phyloP scores from a whole-genome alignment of 1,284 basidiomycete species.

The Tranzscheliella williamsii region DNA sequence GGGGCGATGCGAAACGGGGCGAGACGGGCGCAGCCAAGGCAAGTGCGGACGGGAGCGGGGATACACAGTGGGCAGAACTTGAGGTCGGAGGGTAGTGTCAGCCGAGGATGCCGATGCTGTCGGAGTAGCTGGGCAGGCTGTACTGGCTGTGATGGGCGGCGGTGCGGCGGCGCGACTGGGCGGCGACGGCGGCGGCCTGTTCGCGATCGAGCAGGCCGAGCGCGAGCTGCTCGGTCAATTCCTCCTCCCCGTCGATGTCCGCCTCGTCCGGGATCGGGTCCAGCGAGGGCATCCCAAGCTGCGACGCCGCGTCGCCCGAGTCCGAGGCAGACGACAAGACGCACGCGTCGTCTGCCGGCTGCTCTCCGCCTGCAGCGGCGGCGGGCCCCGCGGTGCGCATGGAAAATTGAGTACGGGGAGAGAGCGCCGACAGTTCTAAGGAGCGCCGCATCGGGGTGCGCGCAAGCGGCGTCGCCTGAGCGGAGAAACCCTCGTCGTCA shows the following conservation, averaged over 20 bases:
- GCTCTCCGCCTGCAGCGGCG: neutral
- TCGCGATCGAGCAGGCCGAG: conserved; percentile 34
- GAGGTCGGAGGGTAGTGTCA: no score
- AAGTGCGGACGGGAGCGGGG: no score
- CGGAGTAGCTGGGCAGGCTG: conserved; percentile 27
- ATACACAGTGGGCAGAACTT: no score
- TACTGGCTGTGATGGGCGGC: neutral
- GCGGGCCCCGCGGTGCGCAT: neutral
- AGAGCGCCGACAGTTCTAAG: conserved; percentile 8
- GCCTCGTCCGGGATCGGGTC: conserved; percentile 36
- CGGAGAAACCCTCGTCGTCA: conserved; percentile 21
- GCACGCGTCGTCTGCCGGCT: conserved; percentile 11
- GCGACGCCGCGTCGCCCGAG: neutral
- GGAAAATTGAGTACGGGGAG: neutral
- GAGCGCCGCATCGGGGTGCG: conserved; percentile 30
- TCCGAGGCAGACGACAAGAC: conserved; percentile 12
- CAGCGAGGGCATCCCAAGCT: conserved; percentile 29
- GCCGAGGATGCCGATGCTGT: conserved; percentile 35
- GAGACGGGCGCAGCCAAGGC: no score
- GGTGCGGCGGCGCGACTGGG: conserved; percentile 12
- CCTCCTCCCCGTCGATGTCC: conserved; percentile 28
- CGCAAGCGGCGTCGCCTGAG: conserved; percentile 31
- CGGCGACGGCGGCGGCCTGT: conserved; percentile 19
- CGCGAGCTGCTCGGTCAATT: conserved; percentile 35
- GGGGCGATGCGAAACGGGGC: no score